These are phyloP conservation scores for Talinum fruticosum DNA, from an alignment of 148 eudicot species.

Conservation along the genomic window DNA sequence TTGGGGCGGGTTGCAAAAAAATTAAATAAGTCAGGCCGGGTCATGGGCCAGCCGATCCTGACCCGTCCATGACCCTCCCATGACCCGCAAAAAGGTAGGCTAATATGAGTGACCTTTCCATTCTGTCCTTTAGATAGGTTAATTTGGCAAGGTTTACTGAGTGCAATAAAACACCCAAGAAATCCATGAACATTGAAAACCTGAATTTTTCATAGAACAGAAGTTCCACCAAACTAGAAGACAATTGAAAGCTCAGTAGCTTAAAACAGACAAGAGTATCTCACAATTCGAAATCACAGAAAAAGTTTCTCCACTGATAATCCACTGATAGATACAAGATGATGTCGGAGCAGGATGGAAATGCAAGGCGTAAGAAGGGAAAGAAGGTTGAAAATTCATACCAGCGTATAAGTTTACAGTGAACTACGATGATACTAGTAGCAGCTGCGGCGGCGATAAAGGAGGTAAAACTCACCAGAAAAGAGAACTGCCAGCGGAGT, in stretches of 20 bases:
- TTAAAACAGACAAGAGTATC: neutral
- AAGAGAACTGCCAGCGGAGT: neutral
- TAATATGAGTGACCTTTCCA: too few relatives aligned
- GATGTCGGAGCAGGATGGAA: neutral
- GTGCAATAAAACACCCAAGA: neutral
- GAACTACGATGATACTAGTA: neutral
- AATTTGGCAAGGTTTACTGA: too few relatives aligned
- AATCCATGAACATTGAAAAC: neutral
- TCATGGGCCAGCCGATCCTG: too few relatives aligned
- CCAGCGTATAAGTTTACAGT: neutral
- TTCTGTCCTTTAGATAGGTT: too few relatives aligned
- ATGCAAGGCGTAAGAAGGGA: neutral
- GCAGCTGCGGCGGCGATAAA: neutral
- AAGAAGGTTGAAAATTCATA: neutral
- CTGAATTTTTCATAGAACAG: neutral
- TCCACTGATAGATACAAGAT: neutral
- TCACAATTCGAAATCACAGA: neutral
- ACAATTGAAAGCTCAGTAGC: neutral
- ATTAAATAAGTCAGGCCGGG: too few relatives aligned
- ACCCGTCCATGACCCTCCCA: too few relatives aligned
- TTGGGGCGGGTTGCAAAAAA: too few relatives aligned
- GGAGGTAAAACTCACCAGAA: neutral
- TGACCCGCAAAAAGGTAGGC: too few relatives aligned
- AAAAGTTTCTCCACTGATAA: neutral
- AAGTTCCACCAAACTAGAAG: neutral